Evolutionary conservation across 306 rosid species (phyloP).

Genomic region (Vigna radiata): DNA sequence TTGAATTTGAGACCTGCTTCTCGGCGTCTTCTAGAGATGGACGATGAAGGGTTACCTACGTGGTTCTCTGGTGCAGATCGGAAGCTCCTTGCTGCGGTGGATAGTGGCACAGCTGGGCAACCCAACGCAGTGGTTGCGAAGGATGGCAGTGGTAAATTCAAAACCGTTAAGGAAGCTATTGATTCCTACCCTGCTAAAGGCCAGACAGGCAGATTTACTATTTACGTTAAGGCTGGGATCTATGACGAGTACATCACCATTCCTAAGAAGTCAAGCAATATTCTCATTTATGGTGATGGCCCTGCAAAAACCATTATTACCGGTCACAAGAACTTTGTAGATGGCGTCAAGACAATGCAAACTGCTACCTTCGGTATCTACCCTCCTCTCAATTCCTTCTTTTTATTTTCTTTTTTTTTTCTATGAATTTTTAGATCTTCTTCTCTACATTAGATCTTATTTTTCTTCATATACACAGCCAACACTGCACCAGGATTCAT

Average conservation of each 20-base stretch:
- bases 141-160: constrained; percentile 75
- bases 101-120: background rate
- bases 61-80: constrained; percentile 69
- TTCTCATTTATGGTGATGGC: constrained; percentile 81
- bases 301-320: constrained; percentile 54
- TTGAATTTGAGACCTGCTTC: constrained; percentile 50
- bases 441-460: too few species aligned
- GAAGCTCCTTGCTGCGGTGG: constrained; percentile 46
- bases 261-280: constrained; percentile 43
- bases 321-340: constrained; percentile 41
- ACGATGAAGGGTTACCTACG: constrained; percentile 55
- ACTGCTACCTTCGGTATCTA: constrained; percentile 50
- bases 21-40: constrained; percentile 60
- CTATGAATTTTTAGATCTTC: too few species aligned
- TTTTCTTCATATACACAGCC: constrained; percentile 14
- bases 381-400: too few species aligned
- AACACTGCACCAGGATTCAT: constrained; percentile 59
- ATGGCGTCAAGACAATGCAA: constrained; percentile 49
- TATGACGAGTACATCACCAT: constrained; percentile 61
- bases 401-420: too few species aligned
- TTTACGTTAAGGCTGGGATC: constrained; percentile 73
- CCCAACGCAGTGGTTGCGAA: constrained; percentile 75
- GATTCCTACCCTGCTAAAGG: constrained; percentile 58
- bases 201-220: constrained; percentile 53
- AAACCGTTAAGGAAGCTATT: constrained; percentile 61